Conservation (phyloP, 2,329 filamentous ascomycete genomes). For the Xylariaceae sp. region DNA sequence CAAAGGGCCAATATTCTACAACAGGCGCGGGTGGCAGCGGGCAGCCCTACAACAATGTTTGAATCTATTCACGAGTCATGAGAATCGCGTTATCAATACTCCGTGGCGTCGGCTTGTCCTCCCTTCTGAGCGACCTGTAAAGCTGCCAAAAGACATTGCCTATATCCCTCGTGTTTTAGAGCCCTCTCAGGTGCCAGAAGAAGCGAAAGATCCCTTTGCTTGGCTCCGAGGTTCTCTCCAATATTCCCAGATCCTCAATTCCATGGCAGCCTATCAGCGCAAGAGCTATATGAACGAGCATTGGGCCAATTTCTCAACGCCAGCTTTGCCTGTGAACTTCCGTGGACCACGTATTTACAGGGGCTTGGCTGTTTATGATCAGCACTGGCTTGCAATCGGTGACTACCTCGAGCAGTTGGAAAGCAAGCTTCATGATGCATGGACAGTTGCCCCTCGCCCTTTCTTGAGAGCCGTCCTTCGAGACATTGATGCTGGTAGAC, state of each 20-base stretch:
- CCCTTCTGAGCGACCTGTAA: constrained; percentile 26
- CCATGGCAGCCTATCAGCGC: constrained; percentile 22
- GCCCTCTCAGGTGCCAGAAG: constrained; percentile 7
- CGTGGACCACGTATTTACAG: constrained; percentile 28
- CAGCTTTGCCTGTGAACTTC: constrained; percentile 28
- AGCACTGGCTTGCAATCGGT: constrained; percentile 29
- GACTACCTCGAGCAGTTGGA: constrained; percentile 25
- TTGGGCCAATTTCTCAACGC: constrained; percentile 20
- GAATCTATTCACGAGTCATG: constrained; percentile 33
- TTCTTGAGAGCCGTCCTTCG: constrained; percentile 25
- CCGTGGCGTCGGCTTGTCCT: constrained; percentile 37
- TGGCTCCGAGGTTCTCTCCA: constrained; percentile 29
- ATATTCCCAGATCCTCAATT: constrained; percentile 21
- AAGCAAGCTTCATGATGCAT: constrained; percentile 14
- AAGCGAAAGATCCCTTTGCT: constrained; percentile 28
- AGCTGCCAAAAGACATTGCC: constrained; percentile 22
- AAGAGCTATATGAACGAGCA: constrained; percentile 18
- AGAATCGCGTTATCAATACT: constrained; percentile 35
- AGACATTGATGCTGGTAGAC: constrained; percentile 24
- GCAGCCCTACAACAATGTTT: constrained; percentile 44
- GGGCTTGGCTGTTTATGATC: constrained; percentile 25
- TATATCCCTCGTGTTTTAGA: constrained; percentile 18
- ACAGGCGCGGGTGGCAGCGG: constrained; percentile 40
- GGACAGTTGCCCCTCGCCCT: constrained; percentile 21
- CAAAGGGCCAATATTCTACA: constrained; percentile 13